Conservation (phyloP, 495 filamentous ascomycete species). For the Podospora pseudopauciseta region DNA sequence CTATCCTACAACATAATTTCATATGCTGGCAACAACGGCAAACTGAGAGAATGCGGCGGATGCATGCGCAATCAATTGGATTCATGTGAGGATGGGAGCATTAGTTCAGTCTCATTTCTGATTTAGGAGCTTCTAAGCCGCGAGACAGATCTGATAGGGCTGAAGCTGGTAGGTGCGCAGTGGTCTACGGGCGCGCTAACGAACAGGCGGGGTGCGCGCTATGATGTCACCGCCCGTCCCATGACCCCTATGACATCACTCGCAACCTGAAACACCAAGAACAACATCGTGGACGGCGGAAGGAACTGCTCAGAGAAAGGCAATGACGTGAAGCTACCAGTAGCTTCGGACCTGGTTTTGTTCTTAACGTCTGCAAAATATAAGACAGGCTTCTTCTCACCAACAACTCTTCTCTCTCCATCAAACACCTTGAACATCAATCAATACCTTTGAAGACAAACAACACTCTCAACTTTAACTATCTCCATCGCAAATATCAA, state of each 20-base stretch:
- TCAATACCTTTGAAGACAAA: conserved; percentile 11
- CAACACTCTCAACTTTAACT: conserved; percentile 14
- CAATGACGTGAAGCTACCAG: conserved; percentile 8
- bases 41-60: no score
- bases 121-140: not conserved
- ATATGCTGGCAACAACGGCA: no score
- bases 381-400: not conserved
- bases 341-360: not conserved
- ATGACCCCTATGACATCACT: conserved; percentile 22
- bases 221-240: conserved; percentile 22
- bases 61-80: not conserved
- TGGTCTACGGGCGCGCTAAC: not conserved
- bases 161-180: not conserved
- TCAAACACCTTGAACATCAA: conserved; percentile 6
- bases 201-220: not conserved
- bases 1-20: no score
- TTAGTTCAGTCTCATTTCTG: not conserved
- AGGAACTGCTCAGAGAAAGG: not conserved
- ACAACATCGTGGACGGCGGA: not conserved
- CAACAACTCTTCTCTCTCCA: not conserved
- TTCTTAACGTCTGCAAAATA: not conserved
- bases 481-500: conserved; percentile 18
- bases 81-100: not conserved
- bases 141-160: not conserved
- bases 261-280: conserved; percentile 1